Base-by-base conservation (phyloP, 305 asterid genomes). In the Fraxinus angustifolia region DNA sequence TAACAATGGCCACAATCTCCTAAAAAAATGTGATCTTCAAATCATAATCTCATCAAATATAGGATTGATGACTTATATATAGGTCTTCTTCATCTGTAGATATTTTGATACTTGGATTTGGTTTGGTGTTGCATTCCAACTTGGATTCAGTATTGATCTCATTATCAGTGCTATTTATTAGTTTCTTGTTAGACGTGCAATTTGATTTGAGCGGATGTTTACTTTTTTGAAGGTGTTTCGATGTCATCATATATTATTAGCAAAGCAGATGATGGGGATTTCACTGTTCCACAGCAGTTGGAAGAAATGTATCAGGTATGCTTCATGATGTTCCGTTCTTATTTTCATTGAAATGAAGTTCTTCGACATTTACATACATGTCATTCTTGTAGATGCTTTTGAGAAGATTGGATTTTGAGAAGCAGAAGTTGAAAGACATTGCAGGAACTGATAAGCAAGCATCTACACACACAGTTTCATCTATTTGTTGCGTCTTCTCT, bases 281-380 rank as follows among this genome's bases (percentile, higher is more conserved):
- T 82, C 77, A 84, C 89, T 31, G 82, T 82, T 86, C 82, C 87
- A 58, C 90, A 81, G 85, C 90, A 89, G 87, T 82, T 96, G 91
- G 96, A 94, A 81, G 98, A 91, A 77, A 93, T 94, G 91, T 87
- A 90, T 86, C 93, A 87, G 97, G 97, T 90, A 81, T 81, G 77
- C 72, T 76, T 75, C 78, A 36, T 80, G 76, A 73, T 36, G 23
- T 62, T 31, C n/a, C 42, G 6, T 73, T 84, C 75, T 84, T 80
- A 45, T 72, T 33, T 65, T 35, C 58, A 53, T 40, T 68, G 70
- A 21, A 60, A 82, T 78, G 74, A 75, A 23, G 71, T 60, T 48
- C 8, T 83, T 72, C 75, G 83, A 83, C 83, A 77, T 76, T 65
- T 73, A 73, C 79, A 38, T 84, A 67, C 35, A 62, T 14, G 75